Evolutionary conservation across 371 early-diverging fungal genomes (phyloP), one percentile per base, ranked within the genome.

Genomic region (Mucor racemosus): DNA sequence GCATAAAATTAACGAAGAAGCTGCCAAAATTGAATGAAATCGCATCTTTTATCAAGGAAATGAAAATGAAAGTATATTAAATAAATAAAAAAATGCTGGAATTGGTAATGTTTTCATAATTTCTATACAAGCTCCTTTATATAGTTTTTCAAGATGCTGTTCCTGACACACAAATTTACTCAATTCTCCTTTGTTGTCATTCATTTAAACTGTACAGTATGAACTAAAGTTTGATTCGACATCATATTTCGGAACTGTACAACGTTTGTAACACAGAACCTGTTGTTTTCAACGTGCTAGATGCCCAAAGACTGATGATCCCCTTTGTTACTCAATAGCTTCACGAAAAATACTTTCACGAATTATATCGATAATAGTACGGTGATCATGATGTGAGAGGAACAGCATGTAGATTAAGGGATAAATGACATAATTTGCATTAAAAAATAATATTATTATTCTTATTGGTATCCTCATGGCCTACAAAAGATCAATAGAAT

Each of bases 11-110:
- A 67, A 35, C 48, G 63, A 40, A 26, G 42, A 42, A 17, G 63
- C 68, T 50, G 62, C 50, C 26, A 58, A 21, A 44, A 31, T 10
- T 35, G 56, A 19, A 31, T 31, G 21, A 58, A 35, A 46, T 40
- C 63, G 68, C 68, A 67, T 67, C 9, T 40, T 41, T 33, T 21
- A 11, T 26, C 26, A 33, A 40, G 19, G 13, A 15, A 59, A 13
- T 10, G 44, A 48, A 31, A 50, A 39, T 19, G 17, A 46, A 44
- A 8, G 46, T 17, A n/a, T 44, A 19, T 46, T 19, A 8, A 19
- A 19, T 10, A 19, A 14, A 31, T 13, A 13, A 53, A 31, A 53
- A 31, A 31, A 31, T 4, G 26, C 26, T 46, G 46, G 17, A 53
- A 13, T 10, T 31, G 31, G 31, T 14, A 53, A 31, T 38, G 7